phyloP scores from a whole-genome alignment of 2,329 filamentous ascomycete genomes.

The Apiospora rasikravindrae region DNA sequence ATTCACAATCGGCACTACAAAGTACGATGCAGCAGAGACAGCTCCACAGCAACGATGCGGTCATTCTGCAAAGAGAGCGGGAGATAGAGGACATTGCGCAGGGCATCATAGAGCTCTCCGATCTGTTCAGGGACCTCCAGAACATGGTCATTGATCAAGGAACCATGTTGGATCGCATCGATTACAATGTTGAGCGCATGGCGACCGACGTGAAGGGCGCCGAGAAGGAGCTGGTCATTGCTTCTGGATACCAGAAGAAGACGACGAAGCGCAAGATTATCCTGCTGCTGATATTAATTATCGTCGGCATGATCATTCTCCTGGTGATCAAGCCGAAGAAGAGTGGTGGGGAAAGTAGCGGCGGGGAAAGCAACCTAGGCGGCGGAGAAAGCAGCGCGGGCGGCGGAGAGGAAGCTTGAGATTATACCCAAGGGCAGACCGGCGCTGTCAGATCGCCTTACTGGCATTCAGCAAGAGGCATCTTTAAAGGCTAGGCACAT shows the following conservation, averaged over 20 bases:
- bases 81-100: constrained; percentile 99
- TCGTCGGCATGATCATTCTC: constrained; percentile 86
- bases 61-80: constrained; percentile 88
- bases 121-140: constrained; percentile 96
- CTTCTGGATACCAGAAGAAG: constrained; percentile 86
- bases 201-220: constrained; percentile 90
- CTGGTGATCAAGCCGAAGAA: constrained; percentile 79
- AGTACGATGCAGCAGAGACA: constrained; percentile 68
- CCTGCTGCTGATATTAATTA: constrained; percentile 81
- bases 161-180: constrained; percentile 90
- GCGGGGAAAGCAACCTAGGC: constrained; percentile 28
- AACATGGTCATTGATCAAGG: constrained; percentile 94
- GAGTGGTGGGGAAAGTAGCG: constrained; percentile 29
- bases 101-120: constrained; percentile 94
- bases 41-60: constrained; percentile 77
- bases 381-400: constrained; percentile 28
- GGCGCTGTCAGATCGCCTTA: constrained; percentile 11
- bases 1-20: constrained; percentile 87
- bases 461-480: background rate
- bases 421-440: constrained; percentile 17
- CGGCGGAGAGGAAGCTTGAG: constrained; percentile 19
- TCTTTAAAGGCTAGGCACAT: background rate
- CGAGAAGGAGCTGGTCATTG: constrained; percentile 87
- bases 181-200: constrained; percentile 98
- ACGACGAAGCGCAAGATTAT: constrained; percentile 93